A percentile compares a stretch with the other conserved stretches of the same genome.
phyloP scores from a whole-genome alignment of 495 filamentous ascomycete species.

The Hyaloscypha hepaticicola region DNA sequence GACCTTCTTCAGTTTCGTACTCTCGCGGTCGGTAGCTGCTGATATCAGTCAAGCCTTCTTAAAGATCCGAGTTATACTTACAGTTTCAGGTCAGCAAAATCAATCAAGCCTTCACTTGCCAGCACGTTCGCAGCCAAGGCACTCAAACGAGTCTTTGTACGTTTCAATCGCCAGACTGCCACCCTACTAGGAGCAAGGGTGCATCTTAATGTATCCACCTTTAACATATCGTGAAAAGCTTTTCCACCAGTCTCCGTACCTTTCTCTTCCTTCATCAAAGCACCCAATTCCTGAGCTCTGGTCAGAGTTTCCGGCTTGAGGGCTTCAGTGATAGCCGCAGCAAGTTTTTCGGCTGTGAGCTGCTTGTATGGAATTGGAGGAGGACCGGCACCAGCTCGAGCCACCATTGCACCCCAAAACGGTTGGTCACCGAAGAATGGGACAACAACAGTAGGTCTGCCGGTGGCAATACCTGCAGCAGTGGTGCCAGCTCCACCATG shows the following conservation, averaged over 20 bases:
- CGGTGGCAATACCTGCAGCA: conserved; percentile 67
- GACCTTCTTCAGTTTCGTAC: conserved; percentile 70
- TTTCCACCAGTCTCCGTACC: conserved; percentile 62
- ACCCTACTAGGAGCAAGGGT: conserved; percentile 59
- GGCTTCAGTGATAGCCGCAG: conserved; percentile 58
- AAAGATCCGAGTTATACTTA: conserved; percentile 39
- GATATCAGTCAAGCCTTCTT: conserved; percentile 25
- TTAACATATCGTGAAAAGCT: conserved; percentile 68
- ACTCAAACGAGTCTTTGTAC: conserved; percentile 62
- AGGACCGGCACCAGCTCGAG: conserved; percentile 69
- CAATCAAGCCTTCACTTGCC: conserved; percentile 58
- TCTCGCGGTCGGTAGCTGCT: conserved; percentile 63
- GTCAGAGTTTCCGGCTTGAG: conserved; percentile 54
- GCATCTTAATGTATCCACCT: conserved; percentile 61
- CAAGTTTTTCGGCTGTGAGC: conserved; percentile 61
- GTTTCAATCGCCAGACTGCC: conserved; percentile 69
- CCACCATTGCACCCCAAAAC: conserved; percentile 80
- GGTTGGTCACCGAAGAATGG: conserved; percentile 87
- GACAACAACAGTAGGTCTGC: conserved; percentile 71
- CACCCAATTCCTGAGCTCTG: conserved; percentile 58
- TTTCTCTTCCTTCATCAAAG: conserved; percentile 61
- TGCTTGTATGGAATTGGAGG: conserved; percentile 67
- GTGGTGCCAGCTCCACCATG: conserved; percentile 84
- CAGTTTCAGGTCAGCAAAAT: conserved; percentile 67
- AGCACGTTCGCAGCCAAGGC: conserved; percentile 66